A percentile compares a stretch with the other conserved stretches of the same genome.
Conservation (phyloP, 1,139 yeast genomes). For the Zygosaccharomyces sapae region DNA sequence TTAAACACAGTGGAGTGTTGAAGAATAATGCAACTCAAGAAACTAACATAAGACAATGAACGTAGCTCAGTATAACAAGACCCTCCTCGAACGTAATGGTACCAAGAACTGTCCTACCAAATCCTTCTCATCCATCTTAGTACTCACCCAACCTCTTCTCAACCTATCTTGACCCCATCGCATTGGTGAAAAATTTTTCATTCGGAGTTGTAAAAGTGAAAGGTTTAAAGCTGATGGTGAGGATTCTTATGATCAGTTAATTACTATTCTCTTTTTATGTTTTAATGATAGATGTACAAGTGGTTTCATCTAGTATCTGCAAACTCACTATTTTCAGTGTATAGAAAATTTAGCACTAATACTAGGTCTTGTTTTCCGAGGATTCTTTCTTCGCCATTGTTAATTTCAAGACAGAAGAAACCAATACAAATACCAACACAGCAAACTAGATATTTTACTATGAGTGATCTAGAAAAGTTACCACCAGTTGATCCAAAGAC, state of each 20-base stretch:
- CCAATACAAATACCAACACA: slow-evolving; percentile 2
- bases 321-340: neutral
- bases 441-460: slow-evolving; percentile 15
- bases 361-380: neutral
- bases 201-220: slow-evolving; percentile 1
- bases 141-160: no score
- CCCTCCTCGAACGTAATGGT: no score
- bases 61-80: no score
- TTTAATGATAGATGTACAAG: slow-evolving; percentile 17
- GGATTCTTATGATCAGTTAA: neutral
- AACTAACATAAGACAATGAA: no score
- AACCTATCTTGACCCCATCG: slow-evolving; percentile 3
- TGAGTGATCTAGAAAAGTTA: slow-evolving; percentile 33
- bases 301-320: slow-evolving; percentile 13
- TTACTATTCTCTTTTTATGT: slow-evolving; percentile 1
- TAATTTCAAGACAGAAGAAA: neutral
- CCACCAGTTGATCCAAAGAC: slow-evolving; percentile 38
- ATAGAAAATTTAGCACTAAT: neutral
- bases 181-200: slow-evolving; percentile 5
- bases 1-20: no score
- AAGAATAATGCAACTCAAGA: no score
- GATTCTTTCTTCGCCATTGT: neutral
- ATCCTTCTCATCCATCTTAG: no score
- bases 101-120: neutral
- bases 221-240: slow-evolving; percentile 1